Evolutionary conservation across 2,329 filamentous ascomycete genomes (phyloP).

Genomic region (Fusarium praegraminearum): DNA sequence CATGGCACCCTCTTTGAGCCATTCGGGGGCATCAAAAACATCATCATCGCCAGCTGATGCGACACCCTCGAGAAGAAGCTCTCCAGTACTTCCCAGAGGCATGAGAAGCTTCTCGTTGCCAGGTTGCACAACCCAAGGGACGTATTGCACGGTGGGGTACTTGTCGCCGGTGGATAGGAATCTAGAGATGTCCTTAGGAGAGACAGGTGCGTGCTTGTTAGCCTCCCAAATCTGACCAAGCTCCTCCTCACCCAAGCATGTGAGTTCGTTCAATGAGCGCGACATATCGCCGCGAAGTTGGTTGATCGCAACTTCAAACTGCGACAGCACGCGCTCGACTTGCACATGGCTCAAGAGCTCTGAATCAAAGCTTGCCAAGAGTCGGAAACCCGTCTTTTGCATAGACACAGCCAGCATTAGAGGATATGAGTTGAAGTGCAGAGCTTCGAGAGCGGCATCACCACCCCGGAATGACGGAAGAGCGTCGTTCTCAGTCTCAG

Average conservation of each 20-base stretch:
- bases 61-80: slow-evolving; percentile 55
- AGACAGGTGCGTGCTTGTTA: slow-evolving; percentile 41
- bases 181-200: slow-evolving; percentile 26
- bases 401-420: slow-evolving; percentile 73
- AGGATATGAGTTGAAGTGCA: slow-evolving; percentile 68
- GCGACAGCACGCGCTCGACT: slow-evolving; percentile 64
- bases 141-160: slow-evolving; percentile 38
- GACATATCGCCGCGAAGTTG: slow-evolving; percentile 58
- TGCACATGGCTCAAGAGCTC: slow-evolving; percentile 63
- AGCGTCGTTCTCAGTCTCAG: slow-evolving; percentile 36
- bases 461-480: slow-evolving; percentile 61
- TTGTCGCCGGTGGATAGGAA: slow-evolving; percentile 38
- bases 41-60: slow-evolving; percentile 1
- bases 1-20: slow-evolving; percentile 36
- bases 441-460: slow-evolving; percentile 68
- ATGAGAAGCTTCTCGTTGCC: slow-evolving; percentile 43
- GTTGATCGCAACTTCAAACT: slow-evolving; percentile 63
- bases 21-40: slow-evolving; percentile 33
- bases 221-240: slow-evolving; percentile 51
- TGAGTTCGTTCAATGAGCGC: slow-evolving; percentile 52
- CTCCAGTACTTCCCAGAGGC: slow-evolving; percentile 51
- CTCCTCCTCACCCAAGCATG: slow-evolving; percentile 54
- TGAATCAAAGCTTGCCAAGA: slow-evolving; percentile 73
- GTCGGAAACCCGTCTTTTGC: slow-evolving; percentile 63
- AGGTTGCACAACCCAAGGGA: slow-evolving; percentile 49